Evolutionary conservation across 768 basidiomycete genomes (phyloP).

Genomic region (Tephrocybe sp.): DNA sequence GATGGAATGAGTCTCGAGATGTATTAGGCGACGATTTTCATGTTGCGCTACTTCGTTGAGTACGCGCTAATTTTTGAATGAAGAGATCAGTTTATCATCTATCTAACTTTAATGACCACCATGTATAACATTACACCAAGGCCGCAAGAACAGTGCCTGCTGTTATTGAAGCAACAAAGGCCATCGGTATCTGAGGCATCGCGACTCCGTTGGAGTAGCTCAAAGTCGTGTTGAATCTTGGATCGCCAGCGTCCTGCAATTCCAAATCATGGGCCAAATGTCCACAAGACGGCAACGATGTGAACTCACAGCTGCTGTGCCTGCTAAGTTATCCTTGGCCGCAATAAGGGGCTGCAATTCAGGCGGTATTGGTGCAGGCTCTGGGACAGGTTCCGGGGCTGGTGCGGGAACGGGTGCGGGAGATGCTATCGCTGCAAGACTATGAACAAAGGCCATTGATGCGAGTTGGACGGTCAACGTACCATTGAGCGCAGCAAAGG

Average conservation of each 20-base stretch:
- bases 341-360: slow-evolving; percentile 24
- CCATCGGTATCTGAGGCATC: neutral
- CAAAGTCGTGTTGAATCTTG: slow-evolving; percentile 6
- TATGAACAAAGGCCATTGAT: neutral
- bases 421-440: slow-evolving; percentile 2
- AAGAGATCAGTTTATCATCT: neutral
- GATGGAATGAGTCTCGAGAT: slow-evolving; percentile 94
- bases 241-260: slow-evolving; percentile 2
- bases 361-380: slow-evolving; percentile 20
- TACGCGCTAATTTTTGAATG: no score
- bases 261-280: neutral
- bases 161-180: slow-evolving; percentile 1
- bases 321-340: slow-evolving; percentile 24
- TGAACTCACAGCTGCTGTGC: slow-evolving; percentile 9
- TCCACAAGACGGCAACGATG: neutral
- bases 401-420: slow-evolving; percentile 14
- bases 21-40: slow-evolving; percentile 61
- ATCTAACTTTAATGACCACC: neutral
- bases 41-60: neutral
- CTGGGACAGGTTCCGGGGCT: slow-evolving; percentile 13
- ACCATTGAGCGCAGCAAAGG: slow-evolving; percentile 2
- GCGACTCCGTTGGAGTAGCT: slow-evolving; percentile 1
- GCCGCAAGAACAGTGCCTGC: slow-evolving; percentile 5
- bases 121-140: neutral
- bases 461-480: neutral